Percentiles rank a stretch among this genome's conserved stretches.
These are phyloP conservation scores for Ustilago bromivora DNA, from an alignment of 1,284 basidiomycete species.

Conservation along the genomic window DNA sequence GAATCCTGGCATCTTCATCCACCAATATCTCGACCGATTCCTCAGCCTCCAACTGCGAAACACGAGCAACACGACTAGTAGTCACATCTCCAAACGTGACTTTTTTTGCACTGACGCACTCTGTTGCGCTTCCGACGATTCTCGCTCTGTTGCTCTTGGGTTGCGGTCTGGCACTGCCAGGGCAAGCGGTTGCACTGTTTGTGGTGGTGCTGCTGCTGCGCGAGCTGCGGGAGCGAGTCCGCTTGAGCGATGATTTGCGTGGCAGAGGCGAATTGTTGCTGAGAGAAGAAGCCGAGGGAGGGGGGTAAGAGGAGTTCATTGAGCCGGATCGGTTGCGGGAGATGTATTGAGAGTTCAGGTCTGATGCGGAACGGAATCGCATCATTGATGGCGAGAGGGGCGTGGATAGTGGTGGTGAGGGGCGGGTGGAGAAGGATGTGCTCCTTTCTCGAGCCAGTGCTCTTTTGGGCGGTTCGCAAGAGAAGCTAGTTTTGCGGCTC, in stretches of 20 bases:
- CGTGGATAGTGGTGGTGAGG: background rate
- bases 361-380: background rate
- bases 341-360: background rate
- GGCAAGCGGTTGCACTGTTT: no score
- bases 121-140: background rate
- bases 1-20: background rate
- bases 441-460: background rate
- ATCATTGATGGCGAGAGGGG: background rate
- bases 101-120: background rate
- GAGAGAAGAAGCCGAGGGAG: background rate
- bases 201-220: background rate
- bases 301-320: background rate
- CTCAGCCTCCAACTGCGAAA: background rate
- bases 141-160: background rate
- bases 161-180: background rate
- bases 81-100: background rate
- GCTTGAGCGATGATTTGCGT: slow-evolving; percentile 3
- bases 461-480: background rate
- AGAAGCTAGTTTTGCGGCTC: background rate
- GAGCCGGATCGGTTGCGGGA: background rate
- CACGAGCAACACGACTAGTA: background rate
- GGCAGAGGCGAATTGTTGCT: background rate
- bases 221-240: background rate
- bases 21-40: background rate
- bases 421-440: background rate